These are phyloP conservation scores for Diaporthe sp. DNA, from an alignment of 2,329 filamentous ascomycete species.

Conservation along the genomic window DNA sequence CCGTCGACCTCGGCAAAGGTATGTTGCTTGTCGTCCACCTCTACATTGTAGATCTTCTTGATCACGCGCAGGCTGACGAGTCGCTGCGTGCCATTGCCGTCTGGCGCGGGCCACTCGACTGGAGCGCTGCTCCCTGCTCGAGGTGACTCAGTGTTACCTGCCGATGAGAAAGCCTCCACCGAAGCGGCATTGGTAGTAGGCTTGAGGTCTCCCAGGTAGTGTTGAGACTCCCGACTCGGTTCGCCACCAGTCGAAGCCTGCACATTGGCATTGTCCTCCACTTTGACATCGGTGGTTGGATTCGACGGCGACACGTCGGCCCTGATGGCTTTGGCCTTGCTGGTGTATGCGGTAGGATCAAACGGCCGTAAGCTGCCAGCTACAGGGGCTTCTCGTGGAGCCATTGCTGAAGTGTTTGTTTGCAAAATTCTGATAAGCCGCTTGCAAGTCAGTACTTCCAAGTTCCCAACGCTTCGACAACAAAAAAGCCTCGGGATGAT, in stretches of 20 bases:
- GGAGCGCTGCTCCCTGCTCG: too few species aligned
- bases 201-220: not conserved
- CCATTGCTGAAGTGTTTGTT: not conserved
- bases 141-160: not conserved
- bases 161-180: not conserved
- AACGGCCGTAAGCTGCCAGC: conserved; percentile 9
- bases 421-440: not conserved
- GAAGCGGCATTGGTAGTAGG: not conserved
- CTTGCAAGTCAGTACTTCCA: not conserved
- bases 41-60: conserved; percentile 38
- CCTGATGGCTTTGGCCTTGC: not conserved
- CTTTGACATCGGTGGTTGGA: not conserved
- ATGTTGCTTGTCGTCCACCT: not conserved
- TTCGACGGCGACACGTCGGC: not conserved
- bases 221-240: not conserved
- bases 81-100: conserved; percentile 16
- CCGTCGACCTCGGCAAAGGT: conserved; percentile 46
- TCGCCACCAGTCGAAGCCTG: not conserved
- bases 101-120: not conserved
- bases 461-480: too few species aligned
- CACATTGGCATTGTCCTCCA: not conserved
- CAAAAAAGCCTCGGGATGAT: not conserved
- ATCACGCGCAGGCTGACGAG: conserved; percentile 37
- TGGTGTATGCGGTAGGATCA: conserved; percentile 1
- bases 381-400: not conserved